A percentile compares a stretch with the other conserved stretches of the same genome.
Conservation (phyloP, 768 basidiomycete genomes). For the Rubroboletus satanas region DNA sequence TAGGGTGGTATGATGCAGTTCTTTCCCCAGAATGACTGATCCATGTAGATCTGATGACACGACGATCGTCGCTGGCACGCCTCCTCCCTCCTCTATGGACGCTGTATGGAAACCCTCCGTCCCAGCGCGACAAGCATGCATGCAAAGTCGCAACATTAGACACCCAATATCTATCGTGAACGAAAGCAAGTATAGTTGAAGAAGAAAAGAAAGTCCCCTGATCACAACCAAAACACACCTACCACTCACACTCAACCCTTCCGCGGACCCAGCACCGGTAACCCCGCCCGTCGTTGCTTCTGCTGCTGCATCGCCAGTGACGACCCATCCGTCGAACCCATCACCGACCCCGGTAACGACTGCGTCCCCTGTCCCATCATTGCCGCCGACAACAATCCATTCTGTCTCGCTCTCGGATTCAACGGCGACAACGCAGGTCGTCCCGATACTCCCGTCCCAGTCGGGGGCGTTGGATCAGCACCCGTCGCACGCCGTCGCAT, state of each 20-base stretch:
- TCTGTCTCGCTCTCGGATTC: slow-evolving; percentile 64
- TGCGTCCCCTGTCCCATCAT: slow-evolving; percentile 37
- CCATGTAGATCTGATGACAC: background rate
- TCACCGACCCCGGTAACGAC: slow-evolving; percentile 23
- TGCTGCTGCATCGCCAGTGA: slow-evolving; percentile 33
- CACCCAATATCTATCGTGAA: background rate
- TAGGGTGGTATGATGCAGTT: background rate
- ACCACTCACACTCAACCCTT: slow-evolving; percentile 8
- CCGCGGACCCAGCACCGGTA: slow-evolving; percentile 39
- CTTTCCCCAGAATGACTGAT: background rate
- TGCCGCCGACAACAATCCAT: slow-evolving; percentile 37
- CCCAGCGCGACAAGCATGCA: background rate
- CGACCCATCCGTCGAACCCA: slow-evolving; percentile 8
- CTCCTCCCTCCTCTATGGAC: background rate
- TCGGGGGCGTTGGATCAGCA: slow-evolving; percentile 34
- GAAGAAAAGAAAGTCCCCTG: background rate
- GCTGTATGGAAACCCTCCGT: background rate
- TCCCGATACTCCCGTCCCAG: slow-evolving; percentile 6
- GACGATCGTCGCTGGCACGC: background rate
- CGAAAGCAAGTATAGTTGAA: background rate
- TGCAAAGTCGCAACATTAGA: background rate
- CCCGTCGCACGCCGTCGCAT: slow-evolving; percentile 65
- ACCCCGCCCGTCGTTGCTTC: slow-evolving; percentile 38
- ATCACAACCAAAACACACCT: background rate
- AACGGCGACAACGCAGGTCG: slow-evolving; percentile 61